phyloP scores from a whole-genome alignment of 495 filamentous ascomycete species.

The Bathelium albidoporum region DNA sequence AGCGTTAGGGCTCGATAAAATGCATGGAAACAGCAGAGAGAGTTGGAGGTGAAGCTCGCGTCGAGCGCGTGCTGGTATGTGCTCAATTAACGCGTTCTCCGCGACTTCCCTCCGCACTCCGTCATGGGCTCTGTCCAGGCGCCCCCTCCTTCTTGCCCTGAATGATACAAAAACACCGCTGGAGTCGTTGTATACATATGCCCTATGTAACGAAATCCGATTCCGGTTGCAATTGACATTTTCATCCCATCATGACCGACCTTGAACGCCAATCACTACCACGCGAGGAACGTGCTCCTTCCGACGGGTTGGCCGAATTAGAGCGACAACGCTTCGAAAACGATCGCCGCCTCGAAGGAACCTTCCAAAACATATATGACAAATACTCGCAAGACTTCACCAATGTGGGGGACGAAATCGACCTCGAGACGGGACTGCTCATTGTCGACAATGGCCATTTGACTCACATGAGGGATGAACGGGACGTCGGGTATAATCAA shows the following conservation, averaged over 20 bases:
- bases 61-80: background rate
- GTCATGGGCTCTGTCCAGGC: too few species aligned
- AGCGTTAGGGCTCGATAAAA: too few species aligned
- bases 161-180: background rate
- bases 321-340: constrained; percentile 39
- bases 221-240: background rate
- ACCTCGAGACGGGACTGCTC: constrained; percentile 64
- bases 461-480: constrained; percentile 19
- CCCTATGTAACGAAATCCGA: background rate
- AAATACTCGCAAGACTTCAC: constrained; percentile 80
- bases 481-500: constrained; percentile 13
- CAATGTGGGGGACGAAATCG: constrained; percentile 71
- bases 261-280: background rate
- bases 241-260: background rate
- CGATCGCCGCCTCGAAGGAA: constrained; percentile 58
- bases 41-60: too few species aligned
- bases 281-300: background rate
- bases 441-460: constrained; percentile 84
- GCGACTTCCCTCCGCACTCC: background rate
- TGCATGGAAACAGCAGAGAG: too few species aligned
- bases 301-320: constrained; percentile 8
- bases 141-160: background rate
- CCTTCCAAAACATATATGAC: constrained; percentile 76
- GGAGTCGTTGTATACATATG: too few species aligned
- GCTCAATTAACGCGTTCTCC: background rate